These are phyloP conservation scores for Stephanodiscus triporus DNA, from an alignment of 108 stramenopile species.

Conservation along the genomic window DNA sequence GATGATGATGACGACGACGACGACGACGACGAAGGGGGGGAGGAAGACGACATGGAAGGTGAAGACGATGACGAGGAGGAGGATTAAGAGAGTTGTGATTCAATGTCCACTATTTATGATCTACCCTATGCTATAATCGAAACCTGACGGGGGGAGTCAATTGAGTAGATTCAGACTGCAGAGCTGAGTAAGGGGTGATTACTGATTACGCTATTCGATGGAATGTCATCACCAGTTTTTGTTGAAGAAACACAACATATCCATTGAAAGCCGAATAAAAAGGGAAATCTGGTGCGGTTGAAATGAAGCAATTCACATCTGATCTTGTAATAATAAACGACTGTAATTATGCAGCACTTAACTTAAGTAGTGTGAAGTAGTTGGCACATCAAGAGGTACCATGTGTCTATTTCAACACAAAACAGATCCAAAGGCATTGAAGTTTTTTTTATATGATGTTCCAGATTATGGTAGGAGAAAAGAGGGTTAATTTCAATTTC, in stretches of 20 bases:
- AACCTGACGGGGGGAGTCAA: neutral
- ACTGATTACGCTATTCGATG: neutral
- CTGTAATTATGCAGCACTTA: neutral
- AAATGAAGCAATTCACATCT: neutral
- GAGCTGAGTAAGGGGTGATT: neutral
- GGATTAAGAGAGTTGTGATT: neutral
- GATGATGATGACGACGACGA: constrained; percentile 56
- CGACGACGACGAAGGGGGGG: no score
- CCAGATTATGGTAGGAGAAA: no score
- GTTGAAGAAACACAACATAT: neutral
- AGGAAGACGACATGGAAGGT: constrained; percentile 13
- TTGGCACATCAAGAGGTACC: no score
- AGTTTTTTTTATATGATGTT: no score
- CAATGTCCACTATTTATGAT: neutral
- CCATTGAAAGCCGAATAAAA: neutral
- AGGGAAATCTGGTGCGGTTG: neutral
- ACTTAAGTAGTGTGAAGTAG: no score
- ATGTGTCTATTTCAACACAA: no score
- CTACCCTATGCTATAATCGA: neutral
- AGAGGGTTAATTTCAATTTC: no score
- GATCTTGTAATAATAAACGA: neutral
- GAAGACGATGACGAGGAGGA: constrained; percentile 22
- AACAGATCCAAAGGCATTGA: no score
- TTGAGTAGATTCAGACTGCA: neutral
- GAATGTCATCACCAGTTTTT: neutral